These are phyloP conservation scores for Sporisorium graminicola DNA, from an alignment of 1,284 basidiomycete genomes.

Conservation along the genomic window DNA sequence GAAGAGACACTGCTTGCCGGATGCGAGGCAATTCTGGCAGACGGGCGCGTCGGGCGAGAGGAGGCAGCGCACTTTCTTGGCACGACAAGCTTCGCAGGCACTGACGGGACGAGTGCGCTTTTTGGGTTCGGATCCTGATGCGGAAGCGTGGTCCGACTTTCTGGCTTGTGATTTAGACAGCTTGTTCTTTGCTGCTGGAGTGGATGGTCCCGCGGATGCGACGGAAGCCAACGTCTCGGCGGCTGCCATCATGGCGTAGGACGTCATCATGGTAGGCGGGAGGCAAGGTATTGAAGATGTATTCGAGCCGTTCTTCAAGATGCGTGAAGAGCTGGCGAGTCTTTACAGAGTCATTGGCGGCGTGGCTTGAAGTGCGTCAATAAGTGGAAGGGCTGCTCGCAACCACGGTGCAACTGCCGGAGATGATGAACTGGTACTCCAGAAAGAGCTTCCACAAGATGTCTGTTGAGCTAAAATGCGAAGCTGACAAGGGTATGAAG, in stretches of 20 bases:
- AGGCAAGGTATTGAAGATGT: not conserved
- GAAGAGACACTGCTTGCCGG: conserved; percentile 63
- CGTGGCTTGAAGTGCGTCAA: not conserved
- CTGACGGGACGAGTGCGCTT: conserved; percentile 62
- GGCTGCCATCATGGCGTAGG: conserved; percentile 52
- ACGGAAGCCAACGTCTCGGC: conserved; percentile 54
- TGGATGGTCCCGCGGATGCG: conserved; percentile 44
- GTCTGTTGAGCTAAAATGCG: not conserved
- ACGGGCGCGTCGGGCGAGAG: conserved; percentile 57
- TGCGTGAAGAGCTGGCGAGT: not conserved
- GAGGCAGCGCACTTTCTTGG: conserved; percentile 63
- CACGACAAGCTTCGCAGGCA: conserved; percentile 62
- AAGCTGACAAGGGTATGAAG: not conserved
- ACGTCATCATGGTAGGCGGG: conserved; percentile 29
- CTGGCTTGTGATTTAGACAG: conserved; percentile 11
- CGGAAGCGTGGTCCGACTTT: conserved; percentile 16
- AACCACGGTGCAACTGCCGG: not conserved
- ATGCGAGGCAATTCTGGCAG: conserved; percentile 59
- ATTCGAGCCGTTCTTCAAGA: conserved; percentile 1
- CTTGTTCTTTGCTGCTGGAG: conserved; percentile 20
- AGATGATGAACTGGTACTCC: not conserved
- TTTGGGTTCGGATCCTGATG: conserved; percentile 46
- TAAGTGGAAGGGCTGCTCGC: not conserved
- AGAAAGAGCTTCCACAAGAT: not conserved
- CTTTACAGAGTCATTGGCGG: conserved; percentile 12